phyloP scores from a whole-genome alignment of 1,284 basidiomycete genomes.

The Moesziomyces antarcticus region DNA sequence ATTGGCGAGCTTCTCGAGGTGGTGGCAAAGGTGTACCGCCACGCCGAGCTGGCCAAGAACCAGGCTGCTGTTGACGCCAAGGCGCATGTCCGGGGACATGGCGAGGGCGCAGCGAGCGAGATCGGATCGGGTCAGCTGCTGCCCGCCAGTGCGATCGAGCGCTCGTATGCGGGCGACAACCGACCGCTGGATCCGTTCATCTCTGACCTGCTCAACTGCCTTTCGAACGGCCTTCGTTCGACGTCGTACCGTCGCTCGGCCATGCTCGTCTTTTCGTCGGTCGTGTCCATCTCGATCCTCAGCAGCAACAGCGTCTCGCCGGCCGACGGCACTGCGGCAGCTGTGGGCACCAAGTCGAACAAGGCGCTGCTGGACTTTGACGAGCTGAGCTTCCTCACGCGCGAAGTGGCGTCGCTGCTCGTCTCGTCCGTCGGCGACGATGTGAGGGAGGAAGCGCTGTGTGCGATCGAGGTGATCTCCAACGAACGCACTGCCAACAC shows the following conservation, averaged over 20 bases:
- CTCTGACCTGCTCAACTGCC: constrained; percentile 48
- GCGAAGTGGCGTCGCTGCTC: constrained; percentile 78
- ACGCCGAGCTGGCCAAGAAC: constrained; percentile 15
- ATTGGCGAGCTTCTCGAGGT: constrained; percentile 56
- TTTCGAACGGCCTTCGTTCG: constrained; percentile 54
- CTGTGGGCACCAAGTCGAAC: neutral
- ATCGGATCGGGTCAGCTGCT: constrained; percentile 35
- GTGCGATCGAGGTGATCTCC: constrained; percentile 42
- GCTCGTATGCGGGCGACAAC: constrained; percentile 51
- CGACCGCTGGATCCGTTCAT: constrained; percentile 57
- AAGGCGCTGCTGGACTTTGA: constrained; percentile 74
- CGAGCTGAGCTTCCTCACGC: constrained; percentile 83
- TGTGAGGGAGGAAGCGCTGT: constrained; percentile 64
- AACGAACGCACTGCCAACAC: constrained; percentile 79
- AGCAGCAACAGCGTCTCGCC: constrained; percentile 9
- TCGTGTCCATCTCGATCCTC: constrained; percentile 49
- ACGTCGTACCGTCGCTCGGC: constrained; percentile 47
- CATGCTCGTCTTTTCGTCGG: constrained; percentile 53
- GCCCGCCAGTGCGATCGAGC: constrained; percentile 12
- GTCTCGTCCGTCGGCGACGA: constrained; percentile 74
- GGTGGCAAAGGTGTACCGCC: constrained; percentile 48
- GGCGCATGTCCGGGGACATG: neutral
- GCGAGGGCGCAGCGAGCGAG: constrained; percentile 1
- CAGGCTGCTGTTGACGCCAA: constrained; percentile 10
- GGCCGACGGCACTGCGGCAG: neutral